Evolutionary conservation across 345 rosid genomes (phyloP).

Genomic region (Arabidopsis arenosa): DNA sequence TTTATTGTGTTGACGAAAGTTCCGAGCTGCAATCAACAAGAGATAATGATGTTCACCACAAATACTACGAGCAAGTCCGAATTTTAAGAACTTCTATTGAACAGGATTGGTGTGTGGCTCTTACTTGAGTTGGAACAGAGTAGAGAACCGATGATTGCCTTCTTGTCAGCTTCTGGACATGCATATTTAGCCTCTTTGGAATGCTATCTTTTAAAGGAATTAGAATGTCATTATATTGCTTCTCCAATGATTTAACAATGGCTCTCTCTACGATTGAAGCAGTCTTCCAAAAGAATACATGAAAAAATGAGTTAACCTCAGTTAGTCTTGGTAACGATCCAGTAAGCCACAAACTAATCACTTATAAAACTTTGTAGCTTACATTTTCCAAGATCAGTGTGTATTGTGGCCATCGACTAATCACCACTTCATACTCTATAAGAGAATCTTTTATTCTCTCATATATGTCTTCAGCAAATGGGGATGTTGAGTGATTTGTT

Average conservation of each 20-base stretch:
- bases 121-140: constrained; percentile 81
- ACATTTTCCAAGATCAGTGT: constrained; percentile 86
- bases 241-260: constrained; percentile 83
- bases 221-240: constrained; percentile 82
- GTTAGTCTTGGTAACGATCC: constrained; percentile 28
- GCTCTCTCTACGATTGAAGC: constrained; percentile 84
- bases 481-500: constrained; percentile 88
- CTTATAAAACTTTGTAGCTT: constrained; percentile 38
- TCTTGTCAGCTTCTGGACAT: constrained; percentile 92
- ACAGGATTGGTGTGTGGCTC: constrained; percentile 18
- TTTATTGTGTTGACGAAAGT: constrained; percentile 84
- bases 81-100: background rate
- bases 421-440: constrained; percentile 81
- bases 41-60: background rate
- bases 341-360: background rate
- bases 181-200: constrained; percentile 86
- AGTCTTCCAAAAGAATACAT: constrained; percentile 53
- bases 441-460: constrained; percentile 78
- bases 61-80: background rate
- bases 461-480: constrained; percentile 94
- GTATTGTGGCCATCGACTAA: constrained; percentile 93
- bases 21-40: constrained; percentile 65
- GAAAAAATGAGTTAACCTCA: constrained; percentile 17
- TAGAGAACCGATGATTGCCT: constrained; percentile 79
- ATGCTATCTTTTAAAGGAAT: constrained; percentile 90